These are phyloP conservation scores for Penicillium subrubescens DNA, from an alignment of 495 filamentous ascomycete species.

Conservation along the genomic window DNA sequence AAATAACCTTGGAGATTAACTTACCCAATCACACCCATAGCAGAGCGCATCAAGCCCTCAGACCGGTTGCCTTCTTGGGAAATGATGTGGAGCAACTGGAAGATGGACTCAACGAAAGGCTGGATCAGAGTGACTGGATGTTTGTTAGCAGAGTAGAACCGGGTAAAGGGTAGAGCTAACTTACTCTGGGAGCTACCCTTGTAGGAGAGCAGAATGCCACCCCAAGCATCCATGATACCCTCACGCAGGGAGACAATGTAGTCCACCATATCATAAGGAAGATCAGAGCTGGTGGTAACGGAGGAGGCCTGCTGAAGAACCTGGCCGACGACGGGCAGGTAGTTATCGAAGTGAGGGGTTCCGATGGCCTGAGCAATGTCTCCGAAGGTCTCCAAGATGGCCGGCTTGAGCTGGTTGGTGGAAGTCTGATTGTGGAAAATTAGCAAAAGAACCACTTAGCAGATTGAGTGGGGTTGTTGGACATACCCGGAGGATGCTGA, in stretches of 20 bases:
- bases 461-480: conserved; percentile 27
- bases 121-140: conserved; percentile 64
- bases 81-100: conserved; percentile 82
- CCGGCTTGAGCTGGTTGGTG: conserved; percentile 96
- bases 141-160: conserved; percentile 24
- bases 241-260: conserved; percentile 93
- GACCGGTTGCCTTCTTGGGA: conserved; percentile 81
- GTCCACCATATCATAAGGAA: conserved; percentile 87
- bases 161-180: conserved; percentile 11
- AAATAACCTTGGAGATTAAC: conserved; percentile 27
- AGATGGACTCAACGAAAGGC: conserved; percentile 83
- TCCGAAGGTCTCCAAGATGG: conserved; percentile 96
- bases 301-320: conserved; percentile 90
- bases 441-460: background rate
- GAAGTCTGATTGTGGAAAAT: conserved; percentile 43
- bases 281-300: conserved; percentile 70
- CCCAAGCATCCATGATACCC: conserved; percentile 99
- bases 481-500: conserved; percentile 83
- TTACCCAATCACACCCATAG: conserved; percentile 96
- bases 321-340: conserved; percentile 86
- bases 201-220: conserved; percentile 90
- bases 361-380: conserved; percentile 97
- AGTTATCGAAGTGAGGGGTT: conserved; percentile 84
- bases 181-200: conserved; percentile 62
- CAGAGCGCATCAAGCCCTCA: conserved; percentile 85